A percentile compares a stretch with the other conserved stretches of the same genome.
phyloP scores from a whole-genome alignment of 306 rosid species.

The Dryas drummondii region DNA sequence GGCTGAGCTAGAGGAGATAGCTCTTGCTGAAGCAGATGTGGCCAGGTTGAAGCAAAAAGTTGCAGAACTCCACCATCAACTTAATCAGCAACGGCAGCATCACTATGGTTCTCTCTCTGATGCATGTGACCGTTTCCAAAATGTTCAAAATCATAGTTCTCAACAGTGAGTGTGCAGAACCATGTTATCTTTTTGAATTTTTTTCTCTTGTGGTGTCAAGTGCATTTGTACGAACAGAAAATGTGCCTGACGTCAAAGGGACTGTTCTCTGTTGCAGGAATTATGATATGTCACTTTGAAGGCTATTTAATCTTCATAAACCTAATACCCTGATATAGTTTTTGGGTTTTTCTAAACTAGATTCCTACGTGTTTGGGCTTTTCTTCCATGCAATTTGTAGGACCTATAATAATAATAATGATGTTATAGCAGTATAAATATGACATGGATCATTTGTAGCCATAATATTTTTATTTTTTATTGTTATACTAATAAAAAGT shows the following conservation, averaged over 20 bases:
- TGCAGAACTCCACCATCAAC: constrained; percentile 97
- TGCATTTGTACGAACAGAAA: not conserved
- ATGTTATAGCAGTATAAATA: not conserved
- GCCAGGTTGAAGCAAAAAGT: constrained; percentile 98
- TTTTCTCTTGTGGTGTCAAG: constrained; percentile 8
- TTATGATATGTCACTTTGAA: not conserved
- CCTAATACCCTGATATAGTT: not conserved
- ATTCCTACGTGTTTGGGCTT: not conserved
- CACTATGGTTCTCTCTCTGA: constrained; percentile 92
- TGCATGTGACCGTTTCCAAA: constrained; percentile 80
- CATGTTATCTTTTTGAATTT: not conserved
- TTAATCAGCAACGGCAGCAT: constrained; percentile 90
- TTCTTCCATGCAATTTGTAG: constrained; percentile 10
- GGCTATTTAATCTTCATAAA: not conserved
- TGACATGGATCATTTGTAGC: not conserved
- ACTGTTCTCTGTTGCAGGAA: not conserved
- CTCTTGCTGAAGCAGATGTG: constrained; percentile 99
- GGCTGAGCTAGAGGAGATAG: constrained; percentile 98
- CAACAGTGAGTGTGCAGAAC: constrained; percentile 73
- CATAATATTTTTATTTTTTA: not conserved
- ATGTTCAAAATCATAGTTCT: constrained; percentile 68
- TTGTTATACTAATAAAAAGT: not conserved
- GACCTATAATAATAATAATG: not conserved
- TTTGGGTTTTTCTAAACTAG: not conserved
- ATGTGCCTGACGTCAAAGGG: not conserved